Conservation (phyloP, 495 filamentous ascomycete species). For the Neurospora discreta region DNA sequence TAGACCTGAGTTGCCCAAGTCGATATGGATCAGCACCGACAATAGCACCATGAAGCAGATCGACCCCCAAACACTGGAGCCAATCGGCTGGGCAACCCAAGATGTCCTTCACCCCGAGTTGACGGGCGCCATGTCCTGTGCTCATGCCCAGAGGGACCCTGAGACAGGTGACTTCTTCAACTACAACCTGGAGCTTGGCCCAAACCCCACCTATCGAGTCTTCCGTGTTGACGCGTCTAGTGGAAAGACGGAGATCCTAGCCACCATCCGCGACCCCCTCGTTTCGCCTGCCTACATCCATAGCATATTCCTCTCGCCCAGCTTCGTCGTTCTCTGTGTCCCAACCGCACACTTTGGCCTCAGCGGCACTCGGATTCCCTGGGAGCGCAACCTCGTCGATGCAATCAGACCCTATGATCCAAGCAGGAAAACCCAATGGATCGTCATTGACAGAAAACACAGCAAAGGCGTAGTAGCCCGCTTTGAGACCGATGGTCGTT, state of each 20-base stretch:
- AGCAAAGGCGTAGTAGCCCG: slow-evolving; percentile 45
- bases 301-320: slow-evolving; percentile 55
- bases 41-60: slow-evolving; percentile 42
- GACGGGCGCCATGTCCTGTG: slow-evolving; percentile 47
- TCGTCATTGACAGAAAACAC: slow-evolving; percentile 49
- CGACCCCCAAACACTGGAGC: slow-evolving; percentile 59
- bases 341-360: slow-evolving; percentile 40
- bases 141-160: slow-evolving; percentile 62
- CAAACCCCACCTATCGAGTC: slow-evolving; percentile 43
- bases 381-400: slow-evolving; percentile 46
- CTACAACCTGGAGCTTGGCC: slow-evolving; percentile 51
- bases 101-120: slow-evolving; percentile 51
- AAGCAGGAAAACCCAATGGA: slow-evolving; percentile 47
- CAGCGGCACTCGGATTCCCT: slow-evolving; percentile 40
- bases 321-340: slow-evolving; percentile 55
- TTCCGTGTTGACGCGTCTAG: slow-evolving; percentile 50
- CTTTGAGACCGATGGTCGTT: slow-evolving; percentile 51
- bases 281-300: slow-evolving; percentile 54
- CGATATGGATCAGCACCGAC: slow-evolving; percentile 53
- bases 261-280: slow-evolving; percentile 43
- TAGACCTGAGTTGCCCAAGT: slow-evolving; percentile 25
- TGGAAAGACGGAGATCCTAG: slow-evolving; percentile 58
- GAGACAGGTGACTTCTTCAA: slow-evolving; percentile 67
- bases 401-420: slow-evolving; percentile 43
- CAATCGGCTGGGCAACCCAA: slow-evolving; percentile 49